phyloP scores from a whole-genome alignment of 345 rosid species.

The Populus davidiana region DNA sequence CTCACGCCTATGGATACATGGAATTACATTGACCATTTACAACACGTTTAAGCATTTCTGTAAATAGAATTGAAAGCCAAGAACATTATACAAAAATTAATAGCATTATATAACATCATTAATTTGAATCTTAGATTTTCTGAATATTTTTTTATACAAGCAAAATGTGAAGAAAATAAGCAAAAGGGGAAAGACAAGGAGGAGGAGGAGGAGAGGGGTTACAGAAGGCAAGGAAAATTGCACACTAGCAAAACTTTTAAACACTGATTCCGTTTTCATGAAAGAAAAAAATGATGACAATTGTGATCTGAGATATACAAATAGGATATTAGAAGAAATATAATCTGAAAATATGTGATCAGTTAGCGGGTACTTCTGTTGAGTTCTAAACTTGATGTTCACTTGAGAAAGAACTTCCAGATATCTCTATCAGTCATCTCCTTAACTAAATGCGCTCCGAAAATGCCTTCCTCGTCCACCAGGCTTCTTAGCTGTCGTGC shows the following conservation, averaged over 20 bases:
- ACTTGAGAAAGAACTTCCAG: slow-evolving; percentile 94
- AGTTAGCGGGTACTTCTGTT: slow-evolving; percentile 1
- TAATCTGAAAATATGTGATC: slow-evolving; percentile 2
- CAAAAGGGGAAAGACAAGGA: not conserved
- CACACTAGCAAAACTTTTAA: slow-evolving; percentile 1
- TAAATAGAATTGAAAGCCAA: not conserved
- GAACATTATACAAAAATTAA: not conserved
- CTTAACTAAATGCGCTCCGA: slow-evolving; percentile 78
- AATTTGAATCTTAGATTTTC: too few relatives aligned
- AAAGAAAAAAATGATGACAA: slow-evolving; percentile 1
- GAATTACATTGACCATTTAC: not conserved
- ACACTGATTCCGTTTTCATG: slow-evolving; percentile 20
- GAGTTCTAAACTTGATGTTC: slow-evolving; percentile 12
- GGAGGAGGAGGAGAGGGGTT: not conserved
- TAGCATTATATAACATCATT: not conserved
- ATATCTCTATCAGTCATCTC: slow-evolving; percentile 80
- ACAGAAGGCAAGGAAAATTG: slow-evolving; percentile 10
- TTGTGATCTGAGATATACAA: slow-evolving; percentile 26
- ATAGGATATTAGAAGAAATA: not conserved
- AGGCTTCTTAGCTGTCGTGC: slow-evolving; percentile 68
- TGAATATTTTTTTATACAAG: slow-evolving; percentile 9
- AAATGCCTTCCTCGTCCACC: slow-evolving; percentile 78
- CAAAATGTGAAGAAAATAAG: not conserved
- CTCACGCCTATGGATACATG: not conserved
- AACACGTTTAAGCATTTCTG: not conserved